phyloP scores from a whole-genome alignment of 2,329 filamentous ascomycete genomes.

The Fragosphaeria purpurea region DNA sequence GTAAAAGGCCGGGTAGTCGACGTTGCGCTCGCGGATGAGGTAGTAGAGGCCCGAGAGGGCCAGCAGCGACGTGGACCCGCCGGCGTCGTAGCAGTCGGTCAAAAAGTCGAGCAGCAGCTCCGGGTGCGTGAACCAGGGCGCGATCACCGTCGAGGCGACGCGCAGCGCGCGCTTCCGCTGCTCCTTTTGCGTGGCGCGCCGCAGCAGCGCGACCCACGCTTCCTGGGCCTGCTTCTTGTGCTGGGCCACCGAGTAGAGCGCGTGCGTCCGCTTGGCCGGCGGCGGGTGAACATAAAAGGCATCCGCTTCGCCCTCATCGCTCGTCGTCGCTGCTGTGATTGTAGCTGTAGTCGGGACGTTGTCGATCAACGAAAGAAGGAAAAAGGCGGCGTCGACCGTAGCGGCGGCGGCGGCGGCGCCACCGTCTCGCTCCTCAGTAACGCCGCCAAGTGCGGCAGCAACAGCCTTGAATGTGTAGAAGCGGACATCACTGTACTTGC shows the following conservation, averaged over 20 bases:
- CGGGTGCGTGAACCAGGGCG: slow-evolving; percentile 80
- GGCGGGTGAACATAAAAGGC: slow-evolving; percentile 54
- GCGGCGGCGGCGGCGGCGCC: slow-evolving; percentile 10
- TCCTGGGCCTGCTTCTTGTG: slow-evolving; percentile 77
- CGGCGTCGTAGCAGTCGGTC: slow-evolving; percentile 82
- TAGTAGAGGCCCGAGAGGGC: slow-evolving; percentile 91
- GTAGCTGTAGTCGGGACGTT: slow-evolving; percentile 42
- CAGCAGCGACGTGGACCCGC: slow-evolving; percentile 77
- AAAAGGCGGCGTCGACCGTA: slow-evolving; percentile 43
- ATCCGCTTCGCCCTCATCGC: slow-evolving; percentile 46
- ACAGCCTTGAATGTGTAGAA: slow-evolving; percentile 72
- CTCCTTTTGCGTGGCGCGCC: slow-evolving; percentile 49
- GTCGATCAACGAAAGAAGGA: slow-evolving; percentile 57
- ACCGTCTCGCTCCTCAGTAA: slow-evolving; percentile 11
- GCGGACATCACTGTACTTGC: slow-evolving; percentile 73
- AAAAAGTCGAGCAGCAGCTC: slow-evolving; percentile 93
- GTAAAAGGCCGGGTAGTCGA: slow-evolving; percentile 95
- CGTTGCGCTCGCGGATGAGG: slow-evolving; percentile 82
- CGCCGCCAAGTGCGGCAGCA: slow-evolving; percentile 17
- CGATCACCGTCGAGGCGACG: slow-evolving; percentile 66
- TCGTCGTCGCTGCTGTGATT: slow-evolving; percentile 29
- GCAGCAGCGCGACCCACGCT: slow-evolving; percentile 74
- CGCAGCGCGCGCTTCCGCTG: slow-evolving; percentile 72
- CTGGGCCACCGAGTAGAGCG: slow-evolving; percentile 52
- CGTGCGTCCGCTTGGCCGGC: slow-evolving; percentile 58